Evolutionary conservation across 75 land plant genomes (phyloP), one percentile per base, ranked within the genome.

Genomic region (Sequoia sempervirens): DNA sequence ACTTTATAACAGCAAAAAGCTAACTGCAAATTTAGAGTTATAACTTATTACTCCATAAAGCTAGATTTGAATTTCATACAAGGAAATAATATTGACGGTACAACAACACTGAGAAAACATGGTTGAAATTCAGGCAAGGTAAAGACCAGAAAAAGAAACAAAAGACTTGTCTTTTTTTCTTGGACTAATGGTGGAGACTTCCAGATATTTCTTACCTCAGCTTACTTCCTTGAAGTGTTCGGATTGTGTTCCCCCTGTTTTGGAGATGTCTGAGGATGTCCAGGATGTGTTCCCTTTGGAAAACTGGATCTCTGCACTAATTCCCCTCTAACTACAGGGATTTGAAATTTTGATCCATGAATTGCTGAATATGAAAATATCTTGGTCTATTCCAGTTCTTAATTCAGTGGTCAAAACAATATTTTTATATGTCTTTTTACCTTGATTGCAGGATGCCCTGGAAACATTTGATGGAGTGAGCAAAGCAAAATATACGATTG

Each of bases 401-500:
- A 41, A 40, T 40, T 76, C 41, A 23, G n/a, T 41, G 45, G 46
- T 41, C 0, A 78, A 75, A 26, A 78, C 40, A 78, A 8, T 78
- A 18, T 43, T 38, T 40, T 78, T 43, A 78, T 38, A 18, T 43
- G 23, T 26, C 15, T 23, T 23, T 10, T 41, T 43, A 18, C 14
- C 47, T 11, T 78, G 12, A 78, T 78, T 37, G 54, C 85, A 97
- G 99, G 99, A 97, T 81, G 92, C 90, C 18, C 79, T 97, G 83
- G 99, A 97, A 88, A 93, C 80, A 82, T 88, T 89, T 88, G 99
- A 97, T 89, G 98, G 93, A 54, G 99, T 87, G 13, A 92, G 94
- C 83, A 94, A 93, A 84, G 99, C 98, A 80, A 97, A 97, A 84
- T 97, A 97, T 86, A 97, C 98, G 3, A 95, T 95, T 83, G 99